Base-by-base conservation (phyloP, 371 early-diverging fungal species). In the Rhizopus microsporus region DNA sequence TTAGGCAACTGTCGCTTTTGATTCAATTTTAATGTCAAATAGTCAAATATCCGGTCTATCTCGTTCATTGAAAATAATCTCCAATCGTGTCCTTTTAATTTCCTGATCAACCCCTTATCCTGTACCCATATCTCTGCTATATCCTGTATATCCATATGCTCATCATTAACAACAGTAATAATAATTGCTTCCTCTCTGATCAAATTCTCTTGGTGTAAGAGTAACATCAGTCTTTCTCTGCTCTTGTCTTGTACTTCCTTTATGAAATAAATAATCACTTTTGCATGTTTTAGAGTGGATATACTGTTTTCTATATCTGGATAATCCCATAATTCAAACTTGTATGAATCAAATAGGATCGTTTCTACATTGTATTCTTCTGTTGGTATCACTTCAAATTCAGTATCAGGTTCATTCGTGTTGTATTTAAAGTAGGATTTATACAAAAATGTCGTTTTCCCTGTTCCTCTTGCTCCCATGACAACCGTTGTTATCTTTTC, bases 381-480 rank as follows among this genome's bases (percentile, higher is more conserved):
- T 13, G 74, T 74, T 3, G 66, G 65, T 39, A 74, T 48, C 5
- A 70, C 71, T 33, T 65, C 62, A 62, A 74, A 74, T 31, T 54
- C 52, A 31, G 65, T 62, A 45, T 70, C 62, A 8, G 71, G 63
- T 56, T 70, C 43, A 15, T 59, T 49, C 13, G 50, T 58, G 35
- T 44, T 49, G 42, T 75, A 63, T 51, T 72, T 72, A 42, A 71
- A 69, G 46, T 69, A 67, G 5, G 65, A 12, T 53, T 68, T 69
- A 48, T 71, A 75, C 1, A 75, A 60, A 62, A 75, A 69, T 2
- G 66, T 62, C 0, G 75, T 75, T 37, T 75, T 75, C 16, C 75
- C 75, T 37, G 63, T 61, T 12, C 68, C 63, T 39, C 65, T 62
- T 29, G 65, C 59, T 7, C 74, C 74, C 15, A 74, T 13, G 16